A percentile compares a stretch with the other conserved stretches of the same genome.
Evolutionary conservation across 768 basidiomycete species (phyloP).

Genomic region (Fomitopsis pulvina): DNA sequence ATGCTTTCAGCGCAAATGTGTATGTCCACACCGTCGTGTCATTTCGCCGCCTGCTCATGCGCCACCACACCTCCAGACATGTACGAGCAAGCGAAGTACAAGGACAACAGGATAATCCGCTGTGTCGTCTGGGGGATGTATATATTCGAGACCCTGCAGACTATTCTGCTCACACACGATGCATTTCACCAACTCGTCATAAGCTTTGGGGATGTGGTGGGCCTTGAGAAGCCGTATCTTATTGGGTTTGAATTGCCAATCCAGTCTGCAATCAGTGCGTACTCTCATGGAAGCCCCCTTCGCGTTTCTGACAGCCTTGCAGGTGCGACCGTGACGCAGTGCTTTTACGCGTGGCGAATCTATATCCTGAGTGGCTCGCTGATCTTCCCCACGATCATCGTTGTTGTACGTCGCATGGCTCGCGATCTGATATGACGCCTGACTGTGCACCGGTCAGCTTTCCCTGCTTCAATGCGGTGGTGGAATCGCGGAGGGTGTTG

Average conservation of each 20-base stretch:
- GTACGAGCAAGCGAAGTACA: neutral
- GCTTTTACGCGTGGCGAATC: conserved; percentile 1
- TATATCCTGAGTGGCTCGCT: neutral
- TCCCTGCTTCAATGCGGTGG: neutral
- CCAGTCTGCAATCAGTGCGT: neutral
- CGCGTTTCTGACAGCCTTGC: neutral
- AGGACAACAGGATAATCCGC: neutral
- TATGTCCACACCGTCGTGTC: too few species aligned
- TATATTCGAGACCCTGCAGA: neutral
- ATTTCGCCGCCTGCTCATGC: too few species aligned
- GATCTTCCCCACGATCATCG: neutral
- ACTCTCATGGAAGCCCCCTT: neutral
- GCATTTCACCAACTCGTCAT: neutral
- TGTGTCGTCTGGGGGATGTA: neutral
- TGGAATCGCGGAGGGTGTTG: neutral
- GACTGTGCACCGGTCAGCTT: neutral
- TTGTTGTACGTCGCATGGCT: neutral
- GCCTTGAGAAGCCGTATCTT: neutral
- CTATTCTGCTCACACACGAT: neutral
- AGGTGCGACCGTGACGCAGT: neutral
- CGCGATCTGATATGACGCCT: neutral
- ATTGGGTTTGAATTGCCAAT: neutral
- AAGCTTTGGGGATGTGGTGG: neutral
- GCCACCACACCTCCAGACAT: neutral
- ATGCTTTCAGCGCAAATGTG: conserved; percentile 1